Evolutionary conservation across 495 filamentous ascomycete genomes (phyloP).

Genomic region (Tuber umbilicatum): DNA sequence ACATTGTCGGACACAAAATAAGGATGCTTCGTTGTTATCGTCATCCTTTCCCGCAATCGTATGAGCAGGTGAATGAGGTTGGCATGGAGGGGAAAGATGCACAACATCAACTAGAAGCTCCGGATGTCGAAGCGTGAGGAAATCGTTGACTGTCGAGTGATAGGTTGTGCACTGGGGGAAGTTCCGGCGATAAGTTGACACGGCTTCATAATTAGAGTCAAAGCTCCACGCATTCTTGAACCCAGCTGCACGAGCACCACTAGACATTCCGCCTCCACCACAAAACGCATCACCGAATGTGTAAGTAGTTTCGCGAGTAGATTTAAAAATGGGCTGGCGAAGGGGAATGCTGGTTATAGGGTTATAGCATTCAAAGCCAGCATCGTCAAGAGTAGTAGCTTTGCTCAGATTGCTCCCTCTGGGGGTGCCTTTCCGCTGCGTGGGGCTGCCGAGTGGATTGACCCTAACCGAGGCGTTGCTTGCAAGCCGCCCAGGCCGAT

Average conservation of each 20-base stretch:
- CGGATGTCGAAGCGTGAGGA: constrained; percentile 43
- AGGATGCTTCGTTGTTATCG: constrained; percentile 63
- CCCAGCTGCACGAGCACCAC: constrained; percentile 34
- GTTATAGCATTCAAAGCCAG: neutral
- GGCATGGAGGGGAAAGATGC: constrained; percentile 80
- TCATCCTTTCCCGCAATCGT: constrained; percentile 60
- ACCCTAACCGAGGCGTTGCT: neutral
- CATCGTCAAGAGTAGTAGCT: neutral
- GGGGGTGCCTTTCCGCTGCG: neutral
- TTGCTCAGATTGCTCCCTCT: neutral
- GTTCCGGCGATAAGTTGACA: constrained; percentile 47
- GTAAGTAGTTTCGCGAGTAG: constrained; percentile 15
- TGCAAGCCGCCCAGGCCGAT: neutral
- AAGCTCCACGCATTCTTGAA: constrained; percentile 37
- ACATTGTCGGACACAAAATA: constrained; percentile 58
- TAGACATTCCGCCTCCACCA: constrained; percentile 39
- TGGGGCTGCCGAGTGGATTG: neutral
- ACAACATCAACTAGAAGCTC: constrained; percentile 57
- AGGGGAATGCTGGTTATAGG: neutral
- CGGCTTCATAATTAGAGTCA: constrained; percentile 32
- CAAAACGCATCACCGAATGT: constrained; percentile 42
- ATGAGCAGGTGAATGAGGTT: constrained; percentile 72
- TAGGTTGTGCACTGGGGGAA: constrained; percentile 50
- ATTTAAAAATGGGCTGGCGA: neutral
- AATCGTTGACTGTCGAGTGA: constrained; percentile 47